Evolutionary conservation across 2,329 filamentous ascomycete species (phyloP).

Genomic region (Arthrocladium fulminans): DNA sequence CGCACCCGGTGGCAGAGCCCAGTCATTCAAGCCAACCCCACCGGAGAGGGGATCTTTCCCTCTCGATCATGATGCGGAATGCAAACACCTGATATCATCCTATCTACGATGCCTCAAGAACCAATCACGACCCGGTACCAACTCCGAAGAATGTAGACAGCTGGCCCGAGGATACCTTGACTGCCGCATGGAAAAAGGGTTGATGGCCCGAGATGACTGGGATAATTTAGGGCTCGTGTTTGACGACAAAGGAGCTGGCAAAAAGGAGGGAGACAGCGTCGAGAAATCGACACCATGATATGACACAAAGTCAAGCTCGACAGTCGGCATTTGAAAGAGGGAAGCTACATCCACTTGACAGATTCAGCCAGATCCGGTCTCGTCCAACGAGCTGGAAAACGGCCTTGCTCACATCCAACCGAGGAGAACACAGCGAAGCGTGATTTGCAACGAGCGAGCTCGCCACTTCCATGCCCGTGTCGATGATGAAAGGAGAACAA

Average conservation of each 20-base stretch:
- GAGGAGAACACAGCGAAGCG: too few species aligned
- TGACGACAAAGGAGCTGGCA: slow-evolving; percentile 30
- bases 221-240: slow-evolving; percentile 77
- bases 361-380: too few species aligned
- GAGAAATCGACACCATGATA: too few species aligned
- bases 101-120: slow-evolving; percentile 70
- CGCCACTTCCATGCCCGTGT: too few species aligned
- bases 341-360: too few species aligned
- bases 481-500: too few species aligned
- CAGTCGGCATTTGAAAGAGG: too few species aligned
- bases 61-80: slow-evolving; percentile 95
- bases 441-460: too few species aligned
- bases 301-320: too few species aligned
- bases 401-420: too few species aligned
- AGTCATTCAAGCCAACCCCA: slow-evolving; percentile 59
- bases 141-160: slow-evolving; percentile 74
- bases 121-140: slow-evolving; percentile 66
- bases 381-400: too few species aligned
- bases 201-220: slow-evolving; percentile 94
- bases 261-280: too few species aligned
- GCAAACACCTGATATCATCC: slow-evolving; percentile 74
- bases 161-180: slow-evolving; percentile 80
- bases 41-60: slow-evolving; percentile 91
- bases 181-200: slow-evolving; percentile 90
- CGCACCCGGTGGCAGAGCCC: slow-evolving; percentile 57